Evolutionary conservation across 352 stramenopile species (phyloP), one percentile per base, ranked within the genome.

Genomic region (Pythium utonaiense): DNA sequence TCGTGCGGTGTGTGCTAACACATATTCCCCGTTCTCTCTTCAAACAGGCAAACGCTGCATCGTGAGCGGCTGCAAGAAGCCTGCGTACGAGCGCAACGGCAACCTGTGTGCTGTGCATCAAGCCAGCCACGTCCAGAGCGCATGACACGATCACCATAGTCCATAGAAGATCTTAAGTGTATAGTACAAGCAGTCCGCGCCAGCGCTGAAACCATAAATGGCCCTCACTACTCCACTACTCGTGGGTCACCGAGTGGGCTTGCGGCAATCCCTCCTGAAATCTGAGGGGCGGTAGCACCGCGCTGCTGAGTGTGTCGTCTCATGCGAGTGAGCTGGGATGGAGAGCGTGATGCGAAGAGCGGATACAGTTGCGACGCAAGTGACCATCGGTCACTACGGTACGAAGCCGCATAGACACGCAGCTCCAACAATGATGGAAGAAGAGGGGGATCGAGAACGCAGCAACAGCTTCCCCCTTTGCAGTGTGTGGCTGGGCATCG

Each of bases 21-120:
- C 3, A 8, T n/a, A 31, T 47, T 8, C 24, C 44, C 50, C 33
- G 22, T 21, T 62, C 24, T 40, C 38, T 40, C 13, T 16, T 38
- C 13, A 19, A 54, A 45, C 45, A 83, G 75, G 75, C 57, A 85
- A 85, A 62, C 73, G 75, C 33, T 85, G 75, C 44, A 53, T 74
- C 5, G 44, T 76, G 16, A 60, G 75, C 0, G 73, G 66, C 36
- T 85, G 75, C 64, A 74, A 77, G 56, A 77, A 77, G 48, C 73
- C 75, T 12, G 75, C 73, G 40, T 85, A 79, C 38, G 73, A 78
- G 36, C 70, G 73, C 48, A 80, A 80, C 21, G 69, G 54, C 33
- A 80, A 83, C 30, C 57, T 78, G 7, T 85, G 75, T 49, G 64
- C 59, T 0, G n/a, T 74, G 14, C 74, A 83, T 40, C 63, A 62